phyloP scores from a whole-genome alignment of 176 grass and related monocot species.

The Elaeis guineensis region DNA sequence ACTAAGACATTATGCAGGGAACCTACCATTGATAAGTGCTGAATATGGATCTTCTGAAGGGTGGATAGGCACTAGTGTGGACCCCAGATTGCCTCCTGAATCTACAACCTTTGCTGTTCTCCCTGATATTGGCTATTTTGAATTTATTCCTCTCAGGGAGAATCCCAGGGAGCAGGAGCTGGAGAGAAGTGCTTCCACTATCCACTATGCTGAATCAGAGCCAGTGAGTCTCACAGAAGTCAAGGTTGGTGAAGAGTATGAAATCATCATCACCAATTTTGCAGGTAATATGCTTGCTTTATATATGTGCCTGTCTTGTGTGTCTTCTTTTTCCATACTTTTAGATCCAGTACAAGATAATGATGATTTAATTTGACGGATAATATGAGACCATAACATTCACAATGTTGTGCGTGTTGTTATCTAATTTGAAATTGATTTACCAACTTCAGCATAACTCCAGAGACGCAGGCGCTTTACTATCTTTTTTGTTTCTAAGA shows the following conservation, averaged over 20 bases:
- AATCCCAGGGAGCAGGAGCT: background rate
- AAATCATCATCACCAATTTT: constrained; percentile 80
- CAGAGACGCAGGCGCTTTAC: too few species aligned
- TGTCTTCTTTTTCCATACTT: too few species aligned
- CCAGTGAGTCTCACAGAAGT: constrained; percentile 70
- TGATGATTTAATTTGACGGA: too few species aligned
- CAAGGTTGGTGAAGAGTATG: constrained; percentile 66
- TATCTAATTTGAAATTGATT: too few species aligned
- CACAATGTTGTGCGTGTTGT: too few species aligned
- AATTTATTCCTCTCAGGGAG: constrained; percentile 60
- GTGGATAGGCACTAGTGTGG: constrained; percentile 63
- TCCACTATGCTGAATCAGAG: constrained; percentile 31
- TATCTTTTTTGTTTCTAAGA: too few species aligned
- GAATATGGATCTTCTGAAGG: constrained; percentile 90
- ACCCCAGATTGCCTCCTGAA: constrained; percentile 54
- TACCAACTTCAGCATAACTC: too few species aligned
- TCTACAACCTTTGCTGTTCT: constrained; percentile 60
- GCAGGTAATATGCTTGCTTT: constrained; percentile 40
- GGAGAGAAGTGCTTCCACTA: background rate
- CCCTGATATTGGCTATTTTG: constrained; percentile 84
- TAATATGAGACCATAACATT: too few species aligned
- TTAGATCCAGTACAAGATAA: too few species aligned
- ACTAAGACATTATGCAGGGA: constrained; percentile 71
- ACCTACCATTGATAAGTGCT: constrained; percentile 58
- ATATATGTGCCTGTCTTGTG: too few species aligned